Percentiles rank a stretch among this genome's conserved stretches.
phyloP scores from a whole-genome alignment of 2,329 filamentous ascomycete genomes.

The Clonostachys rosea region DNA sequence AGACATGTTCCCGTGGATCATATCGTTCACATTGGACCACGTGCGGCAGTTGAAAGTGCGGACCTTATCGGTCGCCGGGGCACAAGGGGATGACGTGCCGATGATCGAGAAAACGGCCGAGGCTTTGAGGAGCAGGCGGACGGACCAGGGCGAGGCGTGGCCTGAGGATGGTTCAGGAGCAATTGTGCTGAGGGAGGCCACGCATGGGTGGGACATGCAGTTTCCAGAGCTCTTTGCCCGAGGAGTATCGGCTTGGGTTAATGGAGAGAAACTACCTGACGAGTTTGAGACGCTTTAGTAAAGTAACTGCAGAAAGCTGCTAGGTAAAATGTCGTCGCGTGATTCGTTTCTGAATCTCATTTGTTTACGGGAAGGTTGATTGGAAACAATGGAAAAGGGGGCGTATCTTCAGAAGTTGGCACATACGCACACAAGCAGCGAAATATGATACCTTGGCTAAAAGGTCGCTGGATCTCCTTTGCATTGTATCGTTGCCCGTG shows the following conservation, averaged over 20 bases:
- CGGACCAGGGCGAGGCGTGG: constrained; percentile 9
- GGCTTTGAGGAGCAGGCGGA: constrained; percentile 7
- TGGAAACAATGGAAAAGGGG: no score
- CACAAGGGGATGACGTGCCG: constrained; percentile 22
- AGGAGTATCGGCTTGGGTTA: constrained; percentile 27
- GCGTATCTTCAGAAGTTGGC: no score
- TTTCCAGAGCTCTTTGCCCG: constrained; percentile 29
- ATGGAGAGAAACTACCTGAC: constrained; percentile 14
- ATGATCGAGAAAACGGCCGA: constrained; percentile 19
- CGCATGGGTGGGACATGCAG: constrained; percentile 34
- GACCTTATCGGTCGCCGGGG: constrained; percentile 20
- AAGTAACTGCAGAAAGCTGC: not conserved
- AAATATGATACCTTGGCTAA: no score
- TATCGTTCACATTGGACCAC: constrained; percentile 14
- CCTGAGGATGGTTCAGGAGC: constrained; percentile 15
- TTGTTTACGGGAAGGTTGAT: not conserved
- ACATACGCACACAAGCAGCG: no score
- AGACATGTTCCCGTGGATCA: constrained; percentile 14
- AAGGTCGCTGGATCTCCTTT: no score
- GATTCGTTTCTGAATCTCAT: not conserved
- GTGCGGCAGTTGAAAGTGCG: constrained; percentile 14
- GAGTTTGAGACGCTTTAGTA: constrained; percentile 10
- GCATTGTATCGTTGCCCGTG: no score
- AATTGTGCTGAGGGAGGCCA: constrained; percentile 24
- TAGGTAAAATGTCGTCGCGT: not conserved